Evolutionary conservation across 1,139 yeast genomes (phyloP).

Genomic region (Candida sanyaensis): DNA sequence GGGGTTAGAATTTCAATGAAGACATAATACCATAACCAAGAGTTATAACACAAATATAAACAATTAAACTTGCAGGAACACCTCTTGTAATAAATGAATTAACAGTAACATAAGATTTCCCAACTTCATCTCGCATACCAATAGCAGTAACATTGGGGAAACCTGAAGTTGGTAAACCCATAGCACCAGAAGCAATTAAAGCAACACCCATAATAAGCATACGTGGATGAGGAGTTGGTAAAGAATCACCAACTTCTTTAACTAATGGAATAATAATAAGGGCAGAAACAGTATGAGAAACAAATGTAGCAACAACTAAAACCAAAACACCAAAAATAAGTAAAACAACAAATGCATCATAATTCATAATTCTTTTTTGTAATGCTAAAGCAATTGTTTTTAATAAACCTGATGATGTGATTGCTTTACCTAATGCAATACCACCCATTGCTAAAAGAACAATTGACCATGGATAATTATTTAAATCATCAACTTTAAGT

Average conservation of each 20-base stretch:
- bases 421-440: constrained; percentile 88
- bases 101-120: constrained; percentile 82
- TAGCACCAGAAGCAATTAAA: constrained; percentile 83
- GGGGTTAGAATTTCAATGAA: constrained; percentile 47
- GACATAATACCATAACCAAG: constrained; percentile 78
- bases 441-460: constrained; percentile 97
- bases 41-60: constrained; percentile 61
- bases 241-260: constrained; percentile 76
- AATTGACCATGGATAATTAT: constrained; percentile 92
- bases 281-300: constrained; percentile 95
- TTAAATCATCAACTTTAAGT: constrained; percentile 81
- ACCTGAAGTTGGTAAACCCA: constrained; percentile 96
- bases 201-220: constrained; percentile 83
- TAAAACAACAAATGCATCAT: constrained; percentile 68
- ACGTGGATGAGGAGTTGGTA: constrained; percentile 71
- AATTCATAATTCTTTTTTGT: constrained; percentile 58
- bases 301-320: constrained; percentile 86
- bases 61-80: constrained; percentile 78
- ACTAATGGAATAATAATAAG: constrained; percentile 86
- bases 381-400: constrained; percentile 74
- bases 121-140: constrained; percentile 87
- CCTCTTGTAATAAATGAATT: constrained; percentile 84
- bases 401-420: constrained; percentile 81
- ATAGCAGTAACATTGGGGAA: constrained; percentile 97
- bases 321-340: constrained; percentile 78